Base-by-base conservation (phyloP, 2,329 filamentous ascomycete species). In the Verticillium nubilum region DNA sequence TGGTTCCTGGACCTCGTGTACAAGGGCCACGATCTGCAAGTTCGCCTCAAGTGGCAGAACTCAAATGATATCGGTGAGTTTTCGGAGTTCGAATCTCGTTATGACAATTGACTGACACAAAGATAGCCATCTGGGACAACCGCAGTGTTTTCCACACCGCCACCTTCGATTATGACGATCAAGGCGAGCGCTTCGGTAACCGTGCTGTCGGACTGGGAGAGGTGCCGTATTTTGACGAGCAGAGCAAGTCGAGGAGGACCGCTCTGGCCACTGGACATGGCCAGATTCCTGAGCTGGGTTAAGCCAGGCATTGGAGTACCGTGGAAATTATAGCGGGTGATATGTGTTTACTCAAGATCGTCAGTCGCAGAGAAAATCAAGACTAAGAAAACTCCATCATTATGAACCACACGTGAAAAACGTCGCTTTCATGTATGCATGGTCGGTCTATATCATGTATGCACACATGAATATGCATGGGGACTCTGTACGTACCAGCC, bases 61-160 rank as follows among this genome's bases (percentile, higher is more conserved):
- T 61, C 70, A 26, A 77, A 79, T n/a, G 78, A 80, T 47, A 69
- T 71, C 12, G 68, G 68, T 69, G 17, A 63, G 66, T 55, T 10
- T 3, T 2, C 1, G 9, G 3, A 27, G 12, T 53, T n/a, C 12
- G 25, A 28, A 15, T 17, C 3, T 10, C 25, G 6, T 27, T 9
- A 15, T 28, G 9, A 4, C 9, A 15, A 50, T 5, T 17, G 12
- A 4, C 37, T 19, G 17, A 26, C 31, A 28, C 3, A 6, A 7
- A 1, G 0, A 13, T 5, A 69, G 81, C 83, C 1, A 84, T 87
- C 61, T 87, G 85, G 85, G 85, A 87, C 62, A 87, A 87, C 61
- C 72, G 84, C 5, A 81, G 79, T 57, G 79, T 74, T 1, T 86
- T 82, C 69, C 84, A 87, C 64, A 80, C 78, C 10, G 83, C 83